Evolutionary conservation across 768 basidiomycete species (phyloP), one percentile per base, ranked within the genome.

Genomic region (Termitomyces sp.): DNA sequence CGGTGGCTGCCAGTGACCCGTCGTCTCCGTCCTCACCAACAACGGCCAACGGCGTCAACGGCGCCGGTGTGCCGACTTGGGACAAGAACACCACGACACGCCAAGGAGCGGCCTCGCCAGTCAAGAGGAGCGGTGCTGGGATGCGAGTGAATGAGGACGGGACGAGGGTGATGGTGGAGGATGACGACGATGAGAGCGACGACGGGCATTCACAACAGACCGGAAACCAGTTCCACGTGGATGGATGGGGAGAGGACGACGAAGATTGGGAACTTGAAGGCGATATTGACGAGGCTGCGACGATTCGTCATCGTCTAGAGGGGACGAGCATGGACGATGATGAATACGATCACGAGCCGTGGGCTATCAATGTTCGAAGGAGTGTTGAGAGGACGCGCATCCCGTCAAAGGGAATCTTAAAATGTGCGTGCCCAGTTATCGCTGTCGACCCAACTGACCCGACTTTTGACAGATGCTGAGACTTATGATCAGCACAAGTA

Each of bases 391-490:
- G 83, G 71, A 73, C 79, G 39, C 75, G 81, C 63, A 65, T 74
- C 61, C 94, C 92, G 3, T 73, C 84, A 29, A 91, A 81, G 70
- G 93, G 96, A 22, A 98, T 99, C 57, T 73, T 99, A 60, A 99
- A 98, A 77, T 72, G 92, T 92, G 71, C 69, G 87, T 82, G 46
- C 58, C 36, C 47, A 34, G 58, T 55, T 55, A 12, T 37, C 22
- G 55, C 9, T 37, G 48, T 61, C 20, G 16, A 20, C 31, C 28
- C 26, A 36, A 24, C 22, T 60, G 31, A 57, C 54, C 12, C 24
- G 51, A 48, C 7, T 45, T 42, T 16, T 59, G 29, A 51, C 67
- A 92, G 90, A 86, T 68, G 88, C 90, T 10, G 79, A 77, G 0
- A 77, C 73, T 24, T 93, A 90, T 69, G 79, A 78, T 61, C 92